Evolutionary conservation across 2,329 filamentous ascomycete species (phyloP), one percentile per base, ranked within the genome.

Genomic region (Seiridium unicorne): DNA sequence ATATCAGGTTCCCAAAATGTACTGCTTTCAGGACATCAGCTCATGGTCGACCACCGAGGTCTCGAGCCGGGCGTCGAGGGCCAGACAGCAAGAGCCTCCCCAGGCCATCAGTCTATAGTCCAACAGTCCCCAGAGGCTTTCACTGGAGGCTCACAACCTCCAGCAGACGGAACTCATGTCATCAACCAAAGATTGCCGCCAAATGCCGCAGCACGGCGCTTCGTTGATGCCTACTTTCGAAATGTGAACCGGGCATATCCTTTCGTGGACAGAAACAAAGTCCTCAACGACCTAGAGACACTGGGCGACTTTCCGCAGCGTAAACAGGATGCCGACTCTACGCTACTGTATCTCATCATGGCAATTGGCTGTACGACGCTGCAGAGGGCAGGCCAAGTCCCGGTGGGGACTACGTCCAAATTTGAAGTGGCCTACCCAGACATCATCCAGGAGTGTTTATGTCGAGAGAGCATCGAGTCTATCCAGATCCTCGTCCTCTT

Each of bases 211-310:
- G 73, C 73, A 5, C 69, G 70, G 9, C 68, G 67, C 18, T 77
- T 77, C 32, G 73, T 77, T 7, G 74, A 79, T 55, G 77, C 78
- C 13, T 81, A 80, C 65, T 79, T 80, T 58, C 73, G 75, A 13
- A 75, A 80, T 60, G 76, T 80, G 34, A 76, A 80, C 60, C 71
- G 77, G 4, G 77, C 76, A 2, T 81, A 80, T 60, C 78, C 78
- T 7, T 80, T 80, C 59, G 70, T 79, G 35, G 73, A 80, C 60
- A 70, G 73, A 46, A 61, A 65, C 18, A 70, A 73, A 60, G 67
- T 77, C 42, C 66, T 76, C 1, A 64, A 65, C 7, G 70, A 76
- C 31, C 65, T 78, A 5, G 74, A 78, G 54, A 61, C 60, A 9
- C 62, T 72, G 6, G 67, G 65, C 2, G 65, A 67, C 26, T 62